Base-by-base conservation (phyloP, 2,329 filamentous ascomycete genomes). In the Septoria petroselini region DNA sequence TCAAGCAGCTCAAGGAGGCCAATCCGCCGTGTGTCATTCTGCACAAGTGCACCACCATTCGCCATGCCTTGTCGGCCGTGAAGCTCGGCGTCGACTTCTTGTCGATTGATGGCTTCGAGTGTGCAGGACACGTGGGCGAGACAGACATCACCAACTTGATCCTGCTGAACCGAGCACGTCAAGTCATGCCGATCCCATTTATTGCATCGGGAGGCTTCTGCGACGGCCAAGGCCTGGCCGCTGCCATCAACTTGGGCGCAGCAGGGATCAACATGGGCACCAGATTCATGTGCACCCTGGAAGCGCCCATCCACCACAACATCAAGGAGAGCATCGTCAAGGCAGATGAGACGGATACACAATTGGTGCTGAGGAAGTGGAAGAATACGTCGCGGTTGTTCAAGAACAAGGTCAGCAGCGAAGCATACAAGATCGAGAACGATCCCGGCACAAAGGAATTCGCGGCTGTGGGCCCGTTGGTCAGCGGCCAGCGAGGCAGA, bases 191-290 rank as follows among this genome's bases (percentile, higher is more conserved):
- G 29, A 81, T 94, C 7, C 93, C 93, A 0, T 98, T 97, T 70
- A 95, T 98, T 66, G 93, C 93, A 1, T 94, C 87, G 1, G 93
- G 93, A 49, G 93, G 93, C 1, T 97, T 98, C 66, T 91, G 90
- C 9, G 93, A 98, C 68, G 93, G 93, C 0, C 82, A 95, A 64
- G 93, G 93, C 3, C 79, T 98, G 15, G 93, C 93, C 1, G 93
- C 91, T 2, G 93, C 93, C 6, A 76, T 98, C 61, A 85, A 85
- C 33, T 79, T 98, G 9, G 93, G 93, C 29, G 93, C 93, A 0
- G 88, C 88, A 68, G 93, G 93, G 56, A 84, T 97, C 73, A 98
- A 98, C 73, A 98, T 98, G 93, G 93, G 93, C 50, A 98, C 93
- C 7, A 79, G 93, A 34, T 98, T 97, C 76, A 94, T 98, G 88